Evolutionary conservation across 2,329 filamentous ascomycete genomes (phyloP), one percentile per base, ranked within the genome.

Genomic region (Ophioceras dolichostomum): DNA sequence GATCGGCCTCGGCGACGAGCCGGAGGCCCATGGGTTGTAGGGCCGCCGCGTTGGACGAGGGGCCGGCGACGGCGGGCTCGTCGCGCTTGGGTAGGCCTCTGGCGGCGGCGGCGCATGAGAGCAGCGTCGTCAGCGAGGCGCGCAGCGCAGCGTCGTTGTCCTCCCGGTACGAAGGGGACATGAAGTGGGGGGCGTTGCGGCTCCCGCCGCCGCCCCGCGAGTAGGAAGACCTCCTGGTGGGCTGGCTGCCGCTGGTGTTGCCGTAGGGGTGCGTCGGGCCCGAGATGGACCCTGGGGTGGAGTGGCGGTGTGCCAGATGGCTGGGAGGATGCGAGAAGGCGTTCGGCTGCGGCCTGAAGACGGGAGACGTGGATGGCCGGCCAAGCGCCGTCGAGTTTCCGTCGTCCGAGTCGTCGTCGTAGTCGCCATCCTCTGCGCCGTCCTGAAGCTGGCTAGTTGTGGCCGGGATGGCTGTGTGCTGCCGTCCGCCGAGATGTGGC

Each of bases 81-180:
- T 65, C 65, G 13, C 65, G 62, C 52, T 91, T 94, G 1, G 81
- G 76, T 13, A 91, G 65, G 4, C 83, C 82, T 31, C 91, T 75
- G 2, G 89, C 91, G 1, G 89, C 91, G 3, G 88, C 87, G 0
- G 87, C 89, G 50, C 86, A 94, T n/a, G 89, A 95, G 10, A 98
- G 73, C 10, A 98, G 70, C 0, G 91, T 96, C 1, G 87, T 94
- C n/a, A 98, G 69, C 34, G 86, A 94, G 16, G 91, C 87, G 24
- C 91, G 79, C 10, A 98, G 69, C 2, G 87, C 91, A 21, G 87
- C 91, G 49, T 98, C 91, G 49, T 96, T 88, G 49, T 96, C 87
- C 34, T 84, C 79, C 47, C 86, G 84, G 49, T 84, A 76, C 4
- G 76, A 74, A 2, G 84, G 80, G 0, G 81, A 79, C 53, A 85